Percentiles rank a stretch among this genome's conserved stretches.
Evolutionary conservation across 2,329 filamentous ascomycete species (phyloP).

Genomic region (Fusarium fujikuroi): DNA sequence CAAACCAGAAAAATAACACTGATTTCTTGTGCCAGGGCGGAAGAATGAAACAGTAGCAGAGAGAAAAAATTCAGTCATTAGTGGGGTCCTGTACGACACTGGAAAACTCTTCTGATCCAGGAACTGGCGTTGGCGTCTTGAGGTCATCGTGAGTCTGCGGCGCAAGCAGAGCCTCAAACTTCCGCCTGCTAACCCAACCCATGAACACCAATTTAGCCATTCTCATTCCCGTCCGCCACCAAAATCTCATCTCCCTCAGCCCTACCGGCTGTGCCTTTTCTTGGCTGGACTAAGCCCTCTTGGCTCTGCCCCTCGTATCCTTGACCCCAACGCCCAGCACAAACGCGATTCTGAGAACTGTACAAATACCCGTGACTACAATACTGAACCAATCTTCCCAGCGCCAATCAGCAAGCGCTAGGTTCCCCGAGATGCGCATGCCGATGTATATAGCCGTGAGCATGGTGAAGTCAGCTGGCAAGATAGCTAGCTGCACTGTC

Average conservation of each 20-base stretch:
- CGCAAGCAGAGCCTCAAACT: conserved; percentile 1
- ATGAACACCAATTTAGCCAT: neutral
- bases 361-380: conserved; percentile 13
- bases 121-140: neutral
- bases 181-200: neutral
- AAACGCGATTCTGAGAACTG: conserved; percentile 28
- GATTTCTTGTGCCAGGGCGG: neutral
- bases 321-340: conserved; percentile 29
- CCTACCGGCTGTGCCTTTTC: neutral
- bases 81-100: neutral
- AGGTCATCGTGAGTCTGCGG: neutral
- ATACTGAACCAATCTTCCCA: conserved; percentile 30
- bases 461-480: conserved; percentile 39
- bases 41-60: neutral
- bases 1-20: neutral
- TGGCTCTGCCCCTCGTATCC: neutral
- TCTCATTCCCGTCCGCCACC: conserved; percentile 6
- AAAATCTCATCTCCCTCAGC: conserved; percentile 5
- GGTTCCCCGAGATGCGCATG: conserved; percentile 10
- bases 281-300: conserved; percentile 10
- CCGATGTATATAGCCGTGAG: conserved; percentile 28
- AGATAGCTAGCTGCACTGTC: conserved; percentile 29
- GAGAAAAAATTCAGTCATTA: neutral
- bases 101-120: neutral
- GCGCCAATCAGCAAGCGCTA: conserved; percentile 24